These are phyloP conservation scores for Malus fusca DNA, from an alignment of 306 rosid genomes.

Conservation along the genomic window DNA sequence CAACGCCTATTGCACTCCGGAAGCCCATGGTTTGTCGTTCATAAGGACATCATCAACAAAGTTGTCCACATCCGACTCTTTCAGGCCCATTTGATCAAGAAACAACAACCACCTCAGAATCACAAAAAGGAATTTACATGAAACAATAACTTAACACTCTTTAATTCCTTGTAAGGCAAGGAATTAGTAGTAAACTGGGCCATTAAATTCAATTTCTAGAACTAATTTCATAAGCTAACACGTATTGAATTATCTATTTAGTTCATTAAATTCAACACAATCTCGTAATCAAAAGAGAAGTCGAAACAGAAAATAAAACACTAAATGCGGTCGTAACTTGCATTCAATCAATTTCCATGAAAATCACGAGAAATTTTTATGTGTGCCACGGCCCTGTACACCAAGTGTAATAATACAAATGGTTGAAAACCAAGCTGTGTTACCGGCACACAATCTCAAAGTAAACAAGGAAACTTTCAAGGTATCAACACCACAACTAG, in stretches of 20 bases:
- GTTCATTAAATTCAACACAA: no score
- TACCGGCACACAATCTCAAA: not conserved
- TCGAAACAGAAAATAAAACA: not conserved
- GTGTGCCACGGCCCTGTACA: no score
- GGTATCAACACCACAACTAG: not conserved
- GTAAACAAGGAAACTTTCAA: not conserved
- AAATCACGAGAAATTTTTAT: no score
- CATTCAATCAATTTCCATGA: not conserved
- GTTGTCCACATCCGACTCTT: slow-evolving; percentile 55
- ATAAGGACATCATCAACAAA: slow-evolving; percentile 83
- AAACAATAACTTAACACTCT: no score
- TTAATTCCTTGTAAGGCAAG: no score
- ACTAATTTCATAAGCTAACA: no score
- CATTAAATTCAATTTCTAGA: no score
- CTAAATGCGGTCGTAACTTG: not conserved
- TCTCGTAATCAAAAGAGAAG: no score
- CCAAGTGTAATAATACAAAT: no score
- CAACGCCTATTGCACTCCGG: slow-evolving; percentile 39
- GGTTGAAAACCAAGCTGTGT: no score
- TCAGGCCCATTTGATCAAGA: slow-evolving; percentile 49
- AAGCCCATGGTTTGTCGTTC: slow-evolving; percentile 57
- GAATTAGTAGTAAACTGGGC: no score
- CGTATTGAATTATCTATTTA: no score
- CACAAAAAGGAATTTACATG: not conserved
- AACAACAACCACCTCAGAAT: slow-evolving; percentile 10